These are phyloP conservation scores for Bacidia rubella DNA, from an alignment of 495 filamentous ascomycete genomes.

Conservation along the genomic window DNA sequence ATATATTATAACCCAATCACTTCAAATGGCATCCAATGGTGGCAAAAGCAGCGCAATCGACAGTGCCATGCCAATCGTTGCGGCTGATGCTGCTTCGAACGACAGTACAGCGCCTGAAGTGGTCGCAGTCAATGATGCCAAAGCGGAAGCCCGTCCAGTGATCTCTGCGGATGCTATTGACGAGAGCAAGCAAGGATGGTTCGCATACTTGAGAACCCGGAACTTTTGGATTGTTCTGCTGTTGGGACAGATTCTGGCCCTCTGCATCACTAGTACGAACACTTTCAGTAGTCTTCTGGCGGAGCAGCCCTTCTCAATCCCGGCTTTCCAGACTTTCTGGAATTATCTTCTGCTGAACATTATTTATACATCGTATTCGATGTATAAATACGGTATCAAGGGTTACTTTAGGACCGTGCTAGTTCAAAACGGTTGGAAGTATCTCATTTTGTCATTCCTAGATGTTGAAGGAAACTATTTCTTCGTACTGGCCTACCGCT, in stretches of 20 bases:
- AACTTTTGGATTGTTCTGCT: slow-evolving; percentile 77
- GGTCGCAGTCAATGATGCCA: slow-evolving; percentile 6
- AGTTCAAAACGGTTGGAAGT: slow-evolving; percentile 71
- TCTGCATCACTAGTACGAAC: slow-evolving; percentile 80
- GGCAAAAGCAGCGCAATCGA: slow-evolving; percentile 6
- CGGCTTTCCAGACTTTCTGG: slow-evolving; percentile 94
- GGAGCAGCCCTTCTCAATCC: slow-evolving; percentile 59
- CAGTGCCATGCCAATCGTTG: neutral
- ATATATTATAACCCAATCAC: neutral
- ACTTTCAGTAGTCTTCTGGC: slow-evolving; percentile 73
- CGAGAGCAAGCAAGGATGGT: slow-evolving; percentile 42
- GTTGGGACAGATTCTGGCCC: slow-evolving; percentile 74
- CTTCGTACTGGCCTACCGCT: slow-evolving; percentile 83
- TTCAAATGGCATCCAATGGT: slow-evolving; percentile 6
- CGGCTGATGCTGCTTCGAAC: slow-evolving; percentile 10
- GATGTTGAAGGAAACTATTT: slow-evolving; percentile 98
- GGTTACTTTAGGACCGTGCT: slow-evolving; percentile 48
- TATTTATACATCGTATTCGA: slow-evolving; percentile 68
- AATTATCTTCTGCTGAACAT: slow-evolving; percentile 78
- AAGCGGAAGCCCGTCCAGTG: slow-evolving; percentile 8
- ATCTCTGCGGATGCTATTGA: slow-evolving; percentile 20
- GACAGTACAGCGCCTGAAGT: slow-evolving; percentile 18
- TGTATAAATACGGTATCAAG: slow-evolving; percentile 69
- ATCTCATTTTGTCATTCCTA: slow-evolving; percentile 79
- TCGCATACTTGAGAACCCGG: slow-evolving; percentile 66